Conservation (phyloP, 257 asterid species). For the Fraxinus quadrangulata region DNA sequence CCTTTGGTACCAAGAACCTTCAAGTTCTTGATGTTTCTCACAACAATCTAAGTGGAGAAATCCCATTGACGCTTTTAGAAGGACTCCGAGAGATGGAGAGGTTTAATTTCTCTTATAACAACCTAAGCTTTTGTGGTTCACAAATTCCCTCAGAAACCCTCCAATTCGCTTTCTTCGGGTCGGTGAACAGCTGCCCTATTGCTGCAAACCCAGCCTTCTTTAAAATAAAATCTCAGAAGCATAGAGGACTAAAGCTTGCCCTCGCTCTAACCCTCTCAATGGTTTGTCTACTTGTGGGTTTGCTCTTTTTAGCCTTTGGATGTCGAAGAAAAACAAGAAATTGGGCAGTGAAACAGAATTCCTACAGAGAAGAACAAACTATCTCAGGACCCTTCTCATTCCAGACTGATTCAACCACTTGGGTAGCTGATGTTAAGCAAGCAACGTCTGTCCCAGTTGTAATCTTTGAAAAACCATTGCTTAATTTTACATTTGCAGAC, state of each 20-base stretch:
- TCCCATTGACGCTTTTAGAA: constrained; percentile 54
- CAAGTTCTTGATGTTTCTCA: constrained; percentile 67
- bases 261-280: constrained; percentile 68
- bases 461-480: constrained; percentile 79
- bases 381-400: constrained; percentile 82
- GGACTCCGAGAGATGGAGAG: constrained; percentile 60
- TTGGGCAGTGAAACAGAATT: constrained; percentile 66
- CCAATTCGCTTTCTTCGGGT: constrained; percentile 61
- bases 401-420: constrained; percentile 76
- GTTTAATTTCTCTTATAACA: constrained; percentile 87
- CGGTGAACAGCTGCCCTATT: constrained; percentile 76
- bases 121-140: constrained; percentile 68
- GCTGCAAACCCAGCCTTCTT: constrained; percentile 81
- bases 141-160: constrained; percentile 44
- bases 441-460: constrained; percentile 72
- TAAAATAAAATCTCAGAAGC: constrained; percentile 42
- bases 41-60: constrained; percentile 85
- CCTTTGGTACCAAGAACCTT: constrained; percentile 43
- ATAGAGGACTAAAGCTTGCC: constrained; percentile 69
- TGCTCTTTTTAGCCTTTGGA: constrained; percentile 76
- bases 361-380: constrained; percentile 61
- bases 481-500: constrained; percentile 78
- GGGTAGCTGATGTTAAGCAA: constrained; percentile 88
- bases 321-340: constrained; percentile 63
- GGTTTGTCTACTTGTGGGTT: constrained; percentile 68